Conservation (phyloP, 2,329 filamentous ascomycete species). For the Monosporascus sp. region DNA sequence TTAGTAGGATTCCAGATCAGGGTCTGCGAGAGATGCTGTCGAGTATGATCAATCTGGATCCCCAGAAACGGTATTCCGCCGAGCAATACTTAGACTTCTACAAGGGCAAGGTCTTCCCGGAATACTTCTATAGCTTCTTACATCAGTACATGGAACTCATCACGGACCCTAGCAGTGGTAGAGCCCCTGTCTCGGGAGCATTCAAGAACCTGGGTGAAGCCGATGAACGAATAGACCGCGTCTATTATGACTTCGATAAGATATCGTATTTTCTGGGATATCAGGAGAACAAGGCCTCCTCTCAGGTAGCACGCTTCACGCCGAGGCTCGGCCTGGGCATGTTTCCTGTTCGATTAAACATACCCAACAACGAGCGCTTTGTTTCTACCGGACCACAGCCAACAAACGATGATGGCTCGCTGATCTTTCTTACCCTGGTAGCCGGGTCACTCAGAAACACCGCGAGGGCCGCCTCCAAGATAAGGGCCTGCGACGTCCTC, state of each 20-base stretch:
- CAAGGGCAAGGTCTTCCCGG: constrained; percentile 86
- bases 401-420: constrained; percentile 76
- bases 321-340: constrained; percentile 53
- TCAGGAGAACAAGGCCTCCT: constrained; percentile 41
- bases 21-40: constrained; percentile 84
- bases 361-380: constrained; percentile 77
- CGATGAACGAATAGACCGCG: constrained; percentile 88
- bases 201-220: constrained; percentile 75
- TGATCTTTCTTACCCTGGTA: constrained; percentile 87
- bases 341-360: constrained; percentile 79
- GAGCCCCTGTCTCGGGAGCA: constrained; percentile 63
- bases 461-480: constrained; percentile 77
- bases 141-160: constrained; percentile 97
- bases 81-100: constrained; percentile 93
- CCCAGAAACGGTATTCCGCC: constrained; percentile 85
- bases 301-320: constrained; percentile 29
- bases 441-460: constrained; percentile 87
- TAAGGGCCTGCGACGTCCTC: constrained; percentile 86
- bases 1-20: constrained; percentile 82
- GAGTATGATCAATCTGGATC: constrained; percentile 95
- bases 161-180: constrained; percentile 81
- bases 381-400: constrained; percentile 57
- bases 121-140: constrained; percentile 95
- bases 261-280: constrained; percentile 92
- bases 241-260: constrained; percentile 95